Evolutionary conservation across 768 basidiomycete species (phyloP).

Genomic region (Lentinula lateritia): DNA sequence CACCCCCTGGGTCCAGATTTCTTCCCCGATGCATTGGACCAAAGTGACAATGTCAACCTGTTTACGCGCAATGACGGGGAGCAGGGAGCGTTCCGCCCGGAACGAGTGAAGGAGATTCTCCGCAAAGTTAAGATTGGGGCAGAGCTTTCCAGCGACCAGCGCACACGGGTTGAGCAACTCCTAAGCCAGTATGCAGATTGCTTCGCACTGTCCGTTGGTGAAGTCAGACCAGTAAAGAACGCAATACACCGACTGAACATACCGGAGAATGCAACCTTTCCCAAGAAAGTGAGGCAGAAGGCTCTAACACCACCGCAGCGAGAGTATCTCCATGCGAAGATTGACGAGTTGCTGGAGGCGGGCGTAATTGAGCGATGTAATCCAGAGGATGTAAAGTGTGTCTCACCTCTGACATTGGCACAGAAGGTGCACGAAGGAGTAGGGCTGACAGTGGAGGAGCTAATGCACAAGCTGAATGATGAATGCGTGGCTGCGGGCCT

Average conservation of each 20-base stretch:
- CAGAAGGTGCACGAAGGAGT: slow-evolving; percentile 27
- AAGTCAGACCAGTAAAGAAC: slow-evolving; percentile 12
- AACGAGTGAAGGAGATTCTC: neutral
- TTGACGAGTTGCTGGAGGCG: slow-evolving; percentile 28
- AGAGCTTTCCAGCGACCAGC: slow-evolving; percentile 2
- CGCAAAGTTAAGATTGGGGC: neutral
- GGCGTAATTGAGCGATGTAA: slow-evolving; percentile 20
- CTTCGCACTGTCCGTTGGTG: slow-evolving; percentile 24
- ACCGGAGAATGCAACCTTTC: slow-evolving; percentile 20
- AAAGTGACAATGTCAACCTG: neutral
- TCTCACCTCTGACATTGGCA: slow-evolving; percentile 27
- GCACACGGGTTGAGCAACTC: slow-evolving; percentile 21
- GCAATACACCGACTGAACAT: slow-evolving; percentile 29
- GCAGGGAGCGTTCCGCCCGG: slow-evolving; percentile 19
- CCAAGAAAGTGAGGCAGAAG: slow-evolving; percentile 24
- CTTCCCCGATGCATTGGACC: no score
- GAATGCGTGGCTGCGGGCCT: slow-evolving; percentile 23
- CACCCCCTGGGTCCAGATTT: no score
- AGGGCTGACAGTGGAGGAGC: slow-evolving; percentile 26
- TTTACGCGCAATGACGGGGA: slow-evolving; percentile 18
- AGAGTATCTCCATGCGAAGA: slow-evolving; percentile 20
- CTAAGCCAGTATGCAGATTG: slow-evolving; percentile 28
- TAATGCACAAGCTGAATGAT: slow-evolving; percentile 27
- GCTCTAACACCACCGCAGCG: slow-evolving; percentile 25
- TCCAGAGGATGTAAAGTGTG: slow-evolving; percentile 16